These are phyloP conservation scores for Vanderwaltozyma polyspora DNA, from an alignment of 805 yeast species.

Conservation along the genomic window DNA sequence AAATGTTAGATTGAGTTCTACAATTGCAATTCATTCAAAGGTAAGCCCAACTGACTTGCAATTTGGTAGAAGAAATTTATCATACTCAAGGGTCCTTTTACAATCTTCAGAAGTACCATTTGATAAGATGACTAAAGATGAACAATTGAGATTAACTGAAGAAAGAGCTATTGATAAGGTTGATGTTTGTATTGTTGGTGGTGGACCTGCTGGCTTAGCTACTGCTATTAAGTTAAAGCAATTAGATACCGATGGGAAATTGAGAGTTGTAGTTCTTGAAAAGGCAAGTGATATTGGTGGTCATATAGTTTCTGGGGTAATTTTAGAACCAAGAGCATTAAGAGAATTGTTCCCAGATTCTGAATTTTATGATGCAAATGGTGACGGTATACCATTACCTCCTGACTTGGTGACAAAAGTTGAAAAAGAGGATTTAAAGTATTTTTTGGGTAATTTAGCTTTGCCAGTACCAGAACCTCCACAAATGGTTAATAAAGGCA, in stretches of 20 bases:
- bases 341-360: constrained; percentile 71
- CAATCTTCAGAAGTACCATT: constrained; percentile 15
- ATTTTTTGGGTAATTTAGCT: constrained; percentile 44
- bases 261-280: constrained; percentile 82
- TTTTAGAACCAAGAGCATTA: constrained; percentile 80
- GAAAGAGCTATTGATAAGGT: constrained; percentile 77
- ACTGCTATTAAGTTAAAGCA: constrained; percentile 87
- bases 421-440: constrained; percentile 61
- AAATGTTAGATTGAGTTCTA: too few relatives aligned
- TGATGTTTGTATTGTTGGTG: constrained; percentile 94
- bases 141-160: constrained; percentile 37
- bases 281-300: constrained; percentile 90
- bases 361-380: constrained; percentile 26
- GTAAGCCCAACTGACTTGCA: too few relatives aligned
- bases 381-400: constrained; percentile 65
- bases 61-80: too few relatives aligned
- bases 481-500: constrained; percentile 69
- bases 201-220: constrained; percentile 95
- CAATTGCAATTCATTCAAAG: too few relatives aligned
- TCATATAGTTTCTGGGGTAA: constrained; percentile 89
- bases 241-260: constrained; percentile 58
- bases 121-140: constrained; percentile 30
- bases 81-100: too few relatives aligned
- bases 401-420: constrained; percentile 65
- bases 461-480: constrained; percentile 88